A percentile compares a stretch with the other conserved stretches of the same genome.
These are phyloP conservation scores for Acer negundo DNA, from an alignment of 345 rosid species.

Conservation along the genomic window DNA sequence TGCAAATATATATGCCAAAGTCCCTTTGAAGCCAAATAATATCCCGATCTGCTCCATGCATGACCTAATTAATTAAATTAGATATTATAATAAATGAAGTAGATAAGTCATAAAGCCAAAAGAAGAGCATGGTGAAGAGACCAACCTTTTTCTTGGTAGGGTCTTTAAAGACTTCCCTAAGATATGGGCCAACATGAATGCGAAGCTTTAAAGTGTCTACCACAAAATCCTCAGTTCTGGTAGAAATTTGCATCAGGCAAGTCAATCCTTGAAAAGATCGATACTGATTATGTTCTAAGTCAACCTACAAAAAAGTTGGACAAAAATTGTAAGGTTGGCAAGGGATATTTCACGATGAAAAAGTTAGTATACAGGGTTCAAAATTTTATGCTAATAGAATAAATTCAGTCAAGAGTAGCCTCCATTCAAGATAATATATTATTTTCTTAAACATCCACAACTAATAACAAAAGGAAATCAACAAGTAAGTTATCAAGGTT, in stretches of 20 bases:
- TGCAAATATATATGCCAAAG: conserved; percentile 95
- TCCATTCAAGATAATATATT: background rate
- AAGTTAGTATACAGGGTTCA: background rate
- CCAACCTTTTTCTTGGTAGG: conserved; percentile 87
- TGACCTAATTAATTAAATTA: conserved; percentile 58
- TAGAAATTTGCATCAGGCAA: conserved; percentile 97
- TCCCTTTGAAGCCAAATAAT: conserved; percentile 95
- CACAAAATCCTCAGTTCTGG: conserved; percentile 85
- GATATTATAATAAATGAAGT: conserved; percentile 31
- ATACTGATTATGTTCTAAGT: conserved; percentile 96
- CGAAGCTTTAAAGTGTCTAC: conserved; percentile 88
- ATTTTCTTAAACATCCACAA: background rate
- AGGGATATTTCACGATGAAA: background rate
- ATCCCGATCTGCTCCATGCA: conserved; percentile 99
- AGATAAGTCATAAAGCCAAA: conserved; percentile 14
- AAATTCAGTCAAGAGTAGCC: background rate
- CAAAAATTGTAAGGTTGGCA: conserved; percentile 6
- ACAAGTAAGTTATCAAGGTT: background rate
- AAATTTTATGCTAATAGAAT: background rate
- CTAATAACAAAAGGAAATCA: background rate
- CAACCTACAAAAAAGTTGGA: conserved; percentile 55
- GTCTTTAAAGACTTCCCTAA: conserved; percentile 89
- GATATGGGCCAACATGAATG: conserved; percentile 76
- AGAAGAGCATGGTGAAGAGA: conserved; percentile 6
- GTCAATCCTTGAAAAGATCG: conserved; percentile 95